phyloP scores from a whole-genome alignment of 1,139 yeast species.

The Hemisphaericaspora subhashii region DNA sequence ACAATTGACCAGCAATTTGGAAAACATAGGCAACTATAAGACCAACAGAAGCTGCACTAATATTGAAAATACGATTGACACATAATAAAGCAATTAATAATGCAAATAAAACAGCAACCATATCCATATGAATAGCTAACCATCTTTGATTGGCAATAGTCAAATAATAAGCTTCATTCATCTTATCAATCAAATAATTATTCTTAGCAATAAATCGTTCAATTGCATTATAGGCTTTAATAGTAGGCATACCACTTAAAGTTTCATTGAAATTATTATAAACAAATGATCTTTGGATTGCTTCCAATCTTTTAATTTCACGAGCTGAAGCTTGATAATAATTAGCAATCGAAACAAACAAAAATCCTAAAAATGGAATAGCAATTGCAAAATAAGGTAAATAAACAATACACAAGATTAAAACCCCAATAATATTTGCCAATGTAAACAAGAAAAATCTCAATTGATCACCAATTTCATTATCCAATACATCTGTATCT shows the following conservation, averaged over 20 bases:
- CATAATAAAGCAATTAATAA: constrained; percentile 59
- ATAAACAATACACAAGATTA: constrained; percentile 68
- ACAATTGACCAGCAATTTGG: constrained; percentile 50
- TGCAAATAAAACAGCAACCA: constrained; percentile 49
- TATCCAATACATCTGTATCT: constrained; percentile 83
- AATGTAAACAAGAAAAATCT: constrained; percentile 48
- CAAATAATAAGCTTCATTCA: constrained; percentile 74
- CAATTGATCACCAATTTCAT: constrained; percentile 65
- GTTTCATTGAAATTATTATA: constrained; percentile 78
- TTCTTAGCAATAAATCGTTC: constrained; percentile 52
- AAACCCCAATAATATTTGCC: constrained; percentile 60
- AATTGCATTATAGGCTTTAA: constrained; percentile 59
- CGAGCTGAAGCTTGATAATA: constrained; percentile 71
- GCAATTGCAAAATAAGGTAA: constrained; percentile 67
- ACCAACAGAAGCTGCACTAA: constrained; percentile 70
- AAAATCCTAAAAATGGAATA: constrained; percentile 38
- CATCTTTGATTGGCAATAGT: constrained; percentile 77
- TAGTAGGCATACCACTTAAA: constrained; percentile 69
- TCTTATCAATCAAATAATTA: constrained; percentile 52
- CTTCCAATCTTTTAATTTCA: constrained; percentile 82
- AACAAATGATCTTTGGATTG: constrained; percentile 71
- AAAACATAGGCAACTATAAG: constrained; percentile 63
- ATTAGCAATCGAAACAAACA: constrained; percentile 40
- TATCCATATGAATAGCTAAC: constrained; percentile 70
- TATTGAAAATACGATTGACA: constrained; percentile 61